Evolutionary conservation across 2,329 filamentous ascomycete genomes (phyloP).

Genomic region (Penicillium concentricum): DNA sequence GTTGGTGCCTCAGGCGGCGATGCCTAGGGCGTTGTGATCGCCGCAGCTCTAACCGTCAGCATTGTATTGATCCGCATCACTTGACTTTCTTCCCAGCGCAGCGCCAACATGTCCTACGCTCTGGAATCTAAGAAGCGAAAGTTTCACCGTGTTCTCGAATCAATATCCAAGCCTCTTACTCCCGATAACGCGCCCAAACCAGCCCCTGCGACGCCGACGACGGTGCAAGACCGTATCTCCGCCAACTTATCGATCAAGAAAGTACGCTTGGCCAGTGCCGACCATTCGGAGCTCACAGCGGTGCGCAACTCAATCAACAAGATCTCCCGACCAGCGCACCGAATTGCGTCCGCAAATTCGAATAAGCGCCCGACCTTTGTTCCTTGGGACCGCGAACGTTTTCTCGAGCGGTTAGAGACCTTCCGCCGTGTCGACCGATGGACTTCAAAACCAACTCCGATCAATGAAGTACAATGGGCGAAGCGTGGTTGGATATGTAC

Average conservation of each 20-base stretch:
- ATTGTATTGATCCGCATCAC: slow-evolving; percentile 7
- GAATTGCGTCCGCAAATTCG: slow-evolving; percentile 34
- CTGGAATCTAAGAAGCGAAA: slow-evolving; percentile 49
- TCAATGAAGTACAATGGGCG: slow-evolving; percentile 92
- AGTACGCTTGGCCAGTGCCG: slow-evolving; percentile 29
- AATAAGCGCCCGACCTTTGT: slow-evolving; percentile 67
- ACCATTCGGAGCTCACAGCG: slow-evolving; percentile 20
- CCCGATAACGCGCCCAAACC: slow-evolving; percentile 21
- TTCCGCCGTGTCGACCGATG: slow-evolving; percentile 90
- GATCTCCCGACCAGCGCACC: slow-evolving; percentile 26
- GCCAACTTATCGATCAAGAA: slow-evolving; percentile 36
- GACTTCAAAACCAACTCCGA: slow-evolving; percentile 83
- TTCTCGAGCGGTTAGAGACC: slow-evolving; percentile 76
- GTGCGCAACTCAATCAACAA: slow-evolving; percentile 28
- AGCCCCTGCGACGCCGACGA: slow-evolving; percentile 18
- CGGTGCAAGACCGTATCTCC: slow-evolving; percentile 26
- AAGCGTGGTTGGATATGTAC: slow-evolving; percentile 89
- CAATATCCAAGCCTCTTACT: slow-evolving; percentile 38
- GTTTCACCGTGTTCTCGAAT: slow-evolving; percentile 48
- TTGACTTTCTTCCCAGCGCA: slow-evolving; percentile 1
- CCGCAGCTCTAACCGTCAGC: slow-evolving; percentile 15
- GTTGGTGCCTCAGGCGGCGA: slow-evolving; percentile 25
- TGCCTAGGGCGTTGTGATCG: slow-evolving; percentile 7
- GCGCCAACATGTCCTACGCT: slow-evolving; percentile 42
- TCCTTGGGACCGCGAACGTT: slow-evolving; percentile 79